Evolutionary conservation across 331 rosid species (phyloP).

Genomic region (Quercus lobata): DNA sequence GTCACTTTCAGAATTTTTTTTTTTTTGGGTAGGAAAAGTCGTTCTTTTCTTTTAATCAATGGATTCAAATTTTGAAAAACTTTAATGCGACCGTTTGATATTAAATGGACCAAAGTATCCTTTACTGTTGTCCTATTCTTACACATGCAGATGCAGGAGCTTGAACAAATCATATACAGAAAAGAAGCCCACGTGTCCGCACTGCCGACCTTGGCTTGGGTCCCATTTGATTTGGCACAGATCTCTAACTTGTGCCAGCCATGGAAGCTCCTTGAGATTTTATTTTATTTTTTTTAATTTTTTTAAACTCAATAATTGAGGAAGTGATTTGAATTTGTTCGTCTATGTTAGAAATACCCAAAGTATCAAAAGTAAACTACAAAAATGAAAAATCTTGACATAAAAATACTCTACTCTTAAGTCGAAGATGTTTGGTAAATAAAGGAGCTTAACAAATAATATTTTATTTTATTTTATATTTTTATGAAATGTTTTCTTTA

Average conservation of each 20-base stretch:
- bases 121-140: neutral
- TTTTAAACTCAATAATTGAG: neutral
- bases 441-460: too few relatives aligned
- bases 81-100: neutral
- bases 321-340: too few relatives aligned
- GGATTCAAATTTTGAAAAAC: slow-evolving; percentile 1
- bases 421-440: too few relatives aligned
- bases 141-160: slow-evolving; percentile 23
- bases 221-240: slow-evolving; percentile 1
- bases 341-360: too few relatives aligned
- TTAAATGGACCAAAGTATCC: neutral
- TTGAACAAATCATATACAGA: neutral
- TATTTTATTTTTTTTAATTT: neutral
- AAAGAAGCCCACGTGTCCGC: slow-evolving; percentile 27
- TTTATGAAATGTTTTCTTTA: too few relatives aligned
- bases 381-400: too few relatives aligned
- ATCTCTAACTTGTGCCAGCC: slow-evolving; percentile 12
- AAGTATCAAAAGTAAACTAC: too few relatives aligned
- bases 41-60: neutral
- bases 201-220: slow-evolving; percentile 16
- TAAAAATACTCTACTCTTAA: too few relatives aligned
- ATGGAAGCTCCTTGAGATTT: slow-evolving; percentile 8
- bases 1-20: neutral
- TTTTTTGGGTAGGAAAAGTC: neutral
- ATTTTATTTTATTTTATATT: too few relatives aligned